Base-by-base conservation (phyloP, 768 basidiomycete species). In the Cystobasidium onofrii region DNA sequence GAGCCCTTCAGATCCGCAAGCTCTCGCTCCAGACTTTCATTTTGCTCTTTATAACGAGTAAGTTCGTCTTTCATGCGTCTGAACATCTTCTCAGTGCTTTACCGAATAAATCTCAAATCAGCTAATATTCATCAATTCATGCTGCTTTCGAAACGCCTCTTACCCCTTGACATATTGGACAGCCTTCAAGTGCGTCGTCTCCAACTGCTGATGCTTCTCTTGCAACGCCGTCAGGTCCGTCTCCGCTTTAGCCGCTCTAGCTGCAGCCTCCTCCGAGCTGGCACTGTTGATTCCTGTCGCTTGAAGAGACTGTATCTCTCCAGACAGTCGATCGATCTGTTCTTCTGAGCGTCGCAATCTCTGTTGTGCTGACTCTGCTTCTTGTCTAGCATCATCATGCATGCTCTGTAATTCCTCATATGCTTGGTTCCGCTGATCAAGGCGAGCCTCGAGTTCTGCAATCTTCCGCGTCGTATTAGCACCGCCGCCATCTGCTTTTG, bases 81-180 rank as follows among this genome's bases (percentile, higher is more conserved):
- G 84, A 97, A 90, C 88, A 98, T 92, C 83, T 94, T 96, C 82
- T 98, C 96, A 0, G 94, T 97, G 55, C 92, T 71, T n/a, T n/a
- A 54, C 3, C 20, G n/a, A 29, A 25, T 9, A 39, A 4, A 18
- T 18, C 7, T 18, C 39, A 36, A 39, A 60, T 57, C 25, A 29
- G 69, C 41, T 9, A 29, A 52, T 18, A 36, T 4, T 65, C 41
- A 17, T 15, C 63, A 3, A 13, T 18, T n/a, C 43, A 67, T 29
- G 39, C 46, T 10, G n/a, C 10, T n/a, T 15, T 18, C 33, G 12
- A 25, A 9, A 17, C 15, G 15, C 39, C 9, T 23, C 65, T 67
- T 27, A 71, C 69, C 69, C 92, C 85, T 97, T 98, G 78, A 97
- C 93, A 82, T 96, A 97, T 80, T 92, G 90, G 70, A 98, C 94